Conservation (phyloP, 2,329 filamentous ascomycete genomes). For the Colletotrichum sansevieriae region DNA sequence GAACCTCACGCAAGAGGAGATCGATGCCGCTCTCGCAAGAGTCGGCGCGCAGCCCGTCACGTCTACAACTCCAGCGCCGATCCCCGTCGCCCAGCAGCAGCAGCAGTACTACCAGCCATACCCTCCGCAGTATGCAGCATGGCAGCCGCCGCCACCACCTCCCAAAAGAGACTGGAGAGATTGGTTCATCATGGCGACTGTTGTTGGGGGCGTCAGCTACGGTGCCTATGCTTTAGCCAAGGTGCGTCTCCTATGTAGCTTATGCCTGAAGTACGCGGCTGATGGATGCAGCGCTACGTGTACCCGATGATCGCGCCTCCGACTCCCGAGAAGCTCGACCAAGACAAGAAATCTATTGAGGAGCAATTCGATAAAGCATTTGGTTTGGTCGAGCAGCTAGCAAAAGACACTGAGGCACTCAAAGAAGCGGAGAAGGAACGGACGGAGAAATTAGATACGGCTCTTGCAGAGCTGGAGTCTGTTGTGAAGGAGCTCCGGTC, state of each 20-base stretch:
- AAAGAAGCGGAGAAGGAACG: constrained; percentile 89
- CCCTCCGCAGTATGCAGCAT: constrained; percentile 65
- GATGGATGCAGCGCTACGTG: constrained; percentile 79
- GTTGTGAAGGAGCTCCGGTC: constrained; percentile 87
- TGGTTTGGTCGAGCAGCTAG: constrained; percentile 88
- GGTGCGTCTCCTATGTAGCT: constrained; percentile 60
- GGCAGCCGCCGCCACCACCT: constrained; percentile 70
- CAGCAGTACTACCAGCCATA: constrained; percentile 62
- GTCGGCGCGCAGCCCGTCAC: constrained; percentile 71
- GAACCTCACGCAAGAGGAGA: constrained; percentile 96
- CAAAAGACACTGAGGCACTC: constrained; percentile 88
- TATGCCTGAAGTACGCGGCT: constrained; percentile 34
- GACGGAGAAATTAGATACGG: constrained; percentile 84
- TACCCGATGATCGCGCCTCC: constrained; percentile 92
- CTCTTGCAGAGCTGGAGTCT: constrained; percentile 85
- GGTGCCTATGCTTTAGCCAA: constrained; percentile 90
- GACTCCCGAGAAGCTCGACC: constrained; percentile 91
- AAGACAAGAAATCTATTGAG: constrained; percentile 93
- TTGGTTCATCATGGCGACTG: constrained; percentile 99
- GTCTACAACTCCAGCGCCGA: constrained; percentile 53
- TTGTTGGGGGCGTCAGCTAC: constrained; percentile 90
- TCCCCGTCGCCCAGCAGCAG: constrained; percentile 57
- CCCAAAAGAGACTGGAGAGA: constrained; percentile 95
- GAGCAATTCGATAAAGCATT: constrained; percentile 95
- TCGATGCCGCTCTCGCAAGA: constrained; percentile 85